Percentiles rank a stretch among this genome's conserved stretches.
Conservation (phyloP, 106 monocot genomes). For the Acorus gramineus region DNA sequence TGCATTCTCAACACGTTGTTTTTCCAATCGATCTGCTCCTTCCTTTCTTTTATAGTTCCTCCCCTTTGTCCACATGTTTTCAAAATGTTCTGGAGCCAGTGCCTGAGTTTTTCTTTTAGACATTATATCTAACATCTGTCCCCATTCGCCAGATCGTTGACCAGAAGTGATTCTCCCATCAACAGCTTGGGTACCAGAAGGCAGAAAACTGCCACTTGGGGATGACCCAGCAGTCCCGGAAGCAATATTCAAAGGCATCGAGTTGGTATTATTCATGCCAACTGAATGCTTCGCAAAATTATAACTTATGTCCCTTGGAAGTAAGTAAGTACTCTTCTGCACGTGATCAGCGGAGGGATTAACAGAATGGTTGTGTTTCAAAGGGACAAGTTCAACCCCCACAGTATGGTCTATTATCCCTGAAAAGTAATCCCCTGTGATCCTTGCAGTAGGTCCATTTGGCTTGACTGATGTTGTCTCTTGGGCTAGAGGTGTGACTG, state of each 20-base stretch:
- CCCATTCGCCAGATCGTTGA: conserved; percentile 43
- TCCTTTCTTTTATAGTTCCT: conserved; percentile 69
- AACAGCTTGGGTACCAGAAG: conserved; percentile 15
- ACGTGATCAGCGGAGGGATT: conserved; percentile 9
- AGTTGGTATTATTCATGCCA: background rate
- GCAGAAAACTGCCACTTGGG: conserved; percentile 1
- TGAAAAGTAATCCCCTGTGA: conserved; percentile 31
- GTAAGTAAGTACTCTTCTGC: conserved; percentile 6
- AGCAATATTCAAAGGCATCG: background rate
- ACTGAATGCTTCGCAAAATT: background rate
- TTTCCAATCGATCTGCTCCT: conserved; percentile 10
- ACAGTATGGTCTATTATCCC: conserved; percentile 35
- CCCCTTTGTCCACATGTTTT: conserved; percentile 92
- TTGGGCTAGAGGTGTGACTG: conserved; percentile 23
- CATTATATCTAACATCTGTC: conserved; percentile 43
- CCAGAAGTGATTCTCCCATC: conserved; percentile 12
- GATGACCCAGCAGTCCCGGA: conserved; percentile 5
- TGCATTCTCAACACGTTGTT: conserved; percentile 8
- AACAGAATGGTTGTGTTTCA: conserved; percentile 28
- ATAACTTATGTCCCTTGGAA: conserved; percentile 11
- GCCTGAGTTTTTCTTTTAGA: conserved; percentile 59
- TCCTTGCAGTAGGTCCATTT: conserved; percentile 22
- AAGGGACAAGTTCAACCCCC: conserved; percentile 77
- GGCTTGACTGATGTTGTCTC: conserved; percentile 13
- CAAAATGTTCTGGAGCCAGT: conserved; percentile 87